These are phyloP conservation scores for Cladorrhinum sp. DNA, from an alignment of 2,329 filamentous ascomycete species.

Conservation along the genomic window DNA sequence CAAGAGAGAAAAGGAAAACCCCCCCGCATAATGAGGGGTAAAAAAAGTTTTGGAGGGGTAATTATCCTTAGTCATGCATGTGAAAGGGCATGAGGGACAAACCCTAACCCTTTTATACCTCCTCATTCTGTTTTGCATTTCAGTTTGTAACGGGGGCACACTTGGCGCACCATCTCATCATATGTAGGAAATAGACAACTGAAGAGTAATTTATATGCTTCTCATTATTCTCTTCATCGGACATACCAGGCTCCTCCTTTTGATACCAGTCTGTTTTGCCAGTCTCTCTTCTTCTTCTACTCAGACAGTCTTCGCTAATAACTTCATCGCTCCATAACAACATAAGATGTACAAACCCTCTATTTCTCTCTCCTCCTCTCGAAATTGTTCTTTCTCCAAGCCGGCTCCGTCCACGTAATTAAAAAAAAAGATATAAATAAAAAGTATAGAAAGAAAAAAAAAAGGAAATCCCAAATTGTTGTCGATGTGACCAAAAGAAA, in stretches of 20 bases:
- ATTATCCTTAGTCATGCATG: not conserved
- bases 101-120: not conserved
- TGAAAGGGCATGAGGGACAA: not conserved
- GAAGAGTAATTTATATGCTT: too few species aligned
- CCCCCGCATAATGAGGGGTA: too few species aligned
- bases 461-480: not conserved
- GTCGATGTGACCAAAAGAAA: slow-evolving; percentile 2
- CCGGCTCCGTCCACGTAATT: not conserved
- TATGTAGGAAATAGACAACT: too few species aligned
- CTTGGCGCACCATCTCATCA: too few species aligned
- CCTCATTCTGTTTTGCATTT: too few species aligned
- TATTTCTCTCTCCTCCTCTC: not conserved
- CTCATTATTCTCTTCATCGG: too few species aligned
- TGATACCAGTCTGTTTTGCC: not conserved
- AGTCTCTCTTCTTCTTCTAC: not conserved
- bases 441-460: not conserved
- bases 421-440: not conserved
- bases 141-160: too few species aligned
- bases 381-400: not conserved
- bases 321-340: not conserved
- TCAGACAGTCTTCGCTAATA: too few species aligned
- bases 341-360: not conserved
- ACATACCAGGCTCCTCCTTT: too few species aligned
- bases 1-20: too few species aligned
- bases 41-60: not conserved